phyloP scores from a whole-genome alignment of 2,329 filamentous ascomycete species.

The Aspergillus amoenus region DNA sequence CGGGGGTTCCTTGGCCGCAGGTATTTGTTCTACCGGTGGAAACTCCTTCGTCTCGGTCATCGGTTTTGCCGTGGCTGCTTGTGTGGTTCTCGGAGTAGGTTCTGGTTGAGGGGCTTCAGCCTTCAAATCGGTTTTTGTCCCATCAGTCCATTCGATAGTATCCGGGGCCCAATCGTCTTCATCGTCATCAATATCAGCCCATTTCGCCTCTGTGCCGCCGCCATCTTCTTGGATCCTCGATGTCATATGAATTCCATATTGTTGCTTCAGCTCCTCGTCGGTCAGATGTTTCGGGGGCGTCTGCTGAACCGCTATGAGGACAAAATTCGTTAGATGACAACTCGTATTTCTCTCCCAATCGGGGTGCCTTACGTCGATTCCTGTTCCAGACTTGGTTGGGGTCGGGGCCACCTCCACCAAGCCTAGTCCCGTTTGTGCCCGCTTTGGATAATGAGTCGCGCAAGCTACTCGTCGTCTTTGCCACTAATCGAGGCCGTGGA shows the following conservation, averaged over 20 bases:
- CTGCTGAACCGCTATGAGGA: constrained; percentile 48
- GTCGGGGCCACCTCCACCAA: constrained; percentile 56
- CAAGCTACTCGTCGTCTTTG: constrained; percentile 58
- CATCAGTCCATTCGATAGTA: constrained; percentile 68
- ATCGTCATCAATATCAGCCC: constrained; percentile 69
- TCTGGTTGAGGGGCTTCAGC: constrained; percentile 37
- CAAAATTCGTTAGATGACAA: constrained; percentile 20
- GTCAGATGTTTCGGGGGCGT: constrained; percentile 64
- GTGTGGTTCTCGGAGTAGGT: constrained; percentile 17
- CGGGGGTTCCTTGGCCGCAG: constrained; percentile 25
- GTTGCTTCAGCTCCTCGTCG: constrained; percentile 67
- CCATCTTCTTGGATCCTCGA: constrained; percentile 64
- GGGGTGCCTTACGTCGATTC: constrained; percentile 55
- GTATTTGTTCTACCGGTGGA: constrained; percentile 22
- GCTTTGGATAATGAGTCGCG: constrained; percentile 53
- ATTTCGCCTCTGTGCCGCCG: constrained; percentile 62
- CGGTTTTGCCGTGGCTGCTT: constrained; percentile 15
- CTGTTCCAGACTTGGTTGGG: constrained; percentile 71
- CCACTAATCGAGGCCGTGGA: constrained; percentile 61
- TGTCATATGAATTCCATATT: constrained; percentile 67
- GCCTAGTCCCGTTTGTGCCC: constrained; percentile 45
- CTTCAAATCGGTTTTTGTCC: constrained; percentile 62
- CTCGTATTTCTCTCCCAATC: not conserved
- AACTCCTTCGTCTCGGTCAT: constrained; percentile 22
- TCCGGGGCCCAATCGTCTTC: constrained; percentile 69